Evolutionary conservation across 306 rosid genomes (phyloP), one percentile per base, ranked within the genome.

Genomic region (Prunus salicina): DNA sequence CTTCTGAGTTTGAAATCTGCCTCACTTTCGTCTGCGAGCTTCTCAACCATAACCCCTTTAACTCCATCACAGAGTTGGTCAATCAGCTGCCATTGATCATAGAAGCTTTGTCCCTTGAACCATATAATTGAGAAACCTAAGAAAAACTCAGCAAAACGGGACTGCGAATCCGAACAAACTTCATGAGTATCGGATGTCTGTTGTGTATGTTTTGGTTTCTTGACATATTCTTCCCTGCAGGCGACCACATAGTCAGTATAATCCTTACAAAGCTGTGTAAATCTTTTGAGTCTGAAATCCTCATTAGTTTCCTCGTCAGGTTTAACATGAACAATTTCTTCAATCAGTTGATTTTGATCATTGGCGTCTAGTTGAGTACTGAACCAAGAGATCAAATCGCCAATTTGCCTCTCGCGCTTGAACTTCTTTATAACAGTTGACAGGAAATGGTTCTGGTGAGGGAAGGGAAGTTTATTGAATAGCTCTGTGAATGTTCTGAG

Each of bases 91-190:
- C 49, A 5, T n/a, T 47, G 58, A 8, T 6, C 55, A 5, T 12
- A n/a, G 1, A 22, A 7, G 57, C 19, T 24, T 14, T 69, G 73
- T 22, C 60, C 73, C 73, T 69, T 30, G 73, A 69, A 69, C 73
- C 73, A 69, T 25, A 69, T 69, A 16, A 27, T 12, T 15, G 64
- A 60, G 34, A 60, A 60, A 12, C 34, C 64, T 8, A 22, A 22
- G 34, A 60, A 60, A 60, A 60, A 60, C 0, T 60, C 3, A 24
- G 32, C 34, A 60, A 60, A 60, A 60, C 64, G 6, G 9, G 18
- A 49, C 14, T 13, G 30, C 72, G 38, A 46, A 46, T 46, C 12
- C 0, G n/a, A 67, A 46, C 52, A n/a, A 19, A 19, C 32, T 8
- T 66, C 3, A 41, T 4, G 4, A 16, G 19, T 15, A 30, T 16